Evolutionary conservation across 805 yeast genomes (phyloP).

Genomic region (Spencermartinsiella europaea): DNA sequence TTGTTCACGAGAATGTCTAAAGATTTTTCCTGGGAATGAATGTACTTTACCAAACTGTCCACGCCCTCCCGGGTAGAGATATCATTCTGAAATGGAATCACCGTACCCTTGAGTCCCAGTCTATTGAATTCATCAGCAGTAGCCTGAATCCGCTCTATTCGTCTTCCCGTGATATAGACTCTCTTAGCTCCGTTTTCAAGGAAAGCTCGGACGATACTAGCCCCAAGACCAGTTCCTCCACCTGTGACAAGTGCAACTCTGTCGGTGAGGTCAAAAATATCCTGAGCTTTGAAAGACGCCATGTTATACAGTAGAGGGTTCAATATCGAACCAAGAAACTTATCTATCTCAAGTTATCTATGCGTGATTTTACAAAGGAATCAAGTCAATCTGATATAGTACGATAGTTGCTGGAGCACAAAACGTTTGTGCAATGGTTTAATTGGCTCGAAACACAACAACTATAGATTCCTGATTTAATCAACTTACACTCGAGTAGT

Average conservation of each 20-base stretch:
- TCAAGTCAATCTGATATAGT: too few relatives aligned
- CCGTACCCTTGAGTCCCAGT: constrained; percentile 12
- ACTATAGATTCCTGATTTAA: too few relatives aligned
- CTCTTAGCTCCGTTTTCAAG: constrained; percentile 69
- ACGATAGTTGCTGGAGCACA: too few relatives aligned
- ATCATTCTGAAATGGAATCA: constrained; percentile 12
- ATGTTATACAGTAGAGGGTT: background rate
- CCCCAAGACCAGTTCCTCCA: constrained; percentile 72
- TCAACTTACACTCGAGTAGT: too few relatives aligned
- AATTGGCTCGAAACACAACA: too few relatives aligned
- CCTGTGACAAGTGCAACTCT: constrained; percentile 72
- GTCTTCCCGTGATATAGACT: constrained; percentile 54
- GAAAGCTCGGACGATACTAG: constrained; percentile 61
- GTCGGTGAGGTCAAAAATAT: constrained; percentile 61
- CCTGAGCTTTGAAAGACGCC: constrained; percentile 8
- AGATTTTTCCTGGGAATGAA: constrained; percentile 1
- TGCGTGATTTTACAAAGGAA: too few relatives aligned
- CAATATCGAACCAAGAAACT: background rate
- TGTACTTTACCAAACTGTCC: constrained; percentile 2
- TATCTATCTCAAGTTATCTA: background rate
- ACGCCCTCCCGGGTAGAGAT: constrained; percentile 8
- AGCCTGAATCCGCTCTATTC: constrained; percentile 45
- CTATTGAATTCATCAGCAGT: constrained; percentile 30
- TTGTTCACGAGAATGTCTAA: constrained; percentile 34
- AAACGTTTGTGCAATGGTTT: too few relatives aligned